A percentile compares a stretch with the other conserved stretches of the same genome.
Evolutionary conservation across 257 asterid species (phyloP).

Genomic region (Lavandula angustifolia): DNA sequence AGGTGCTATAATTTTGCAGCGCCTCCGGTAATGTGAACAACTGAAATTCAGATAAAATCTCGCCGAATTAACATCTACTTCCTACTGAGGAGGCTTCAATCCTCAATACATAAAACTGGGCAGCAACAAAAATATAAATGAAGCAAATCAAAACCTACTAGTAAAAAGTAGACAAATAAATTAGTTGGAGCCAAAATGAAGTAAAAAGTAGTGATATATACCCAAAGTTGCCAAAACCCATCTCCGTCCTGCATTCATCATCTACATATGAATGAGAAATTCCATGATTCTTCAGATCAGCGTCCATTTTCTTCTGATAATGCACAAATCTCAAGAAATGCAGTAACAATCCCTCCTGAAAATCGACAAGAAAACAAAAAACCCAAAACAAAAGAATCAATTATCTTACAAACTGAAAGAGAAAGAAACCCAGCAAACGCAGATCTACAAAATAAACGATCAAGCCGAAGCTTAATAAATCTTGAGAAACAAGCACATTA

Average conservation of each 20-base stretch:
- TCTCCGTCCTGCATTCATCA: slow-evolving; percentile 32
- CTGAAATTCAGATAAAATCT: slow-evolving; percentile 34
- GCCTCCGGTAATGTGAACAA: slow-evolving; percentile 67
- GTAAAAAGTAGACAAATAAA: background rate
- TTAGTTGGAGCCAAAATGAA: background rate
- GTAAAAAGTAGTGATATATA: slow-evolving; percentile 17
- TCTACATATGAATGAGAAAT: slow-evolving; percentile 23
- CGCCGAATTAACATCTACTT: background rate
- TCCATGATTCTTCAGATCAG: slow-evolving; percentile 29
- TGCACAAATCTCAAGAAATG: background rate
- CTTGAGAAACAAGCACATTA: slow-evolving; percentile 15
- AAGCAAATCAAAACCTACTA: background rate
- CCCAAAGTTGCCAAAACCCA: slow-evolving; percentile 52
- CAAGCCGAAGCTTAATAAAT: slow-evolving; percentile 20
- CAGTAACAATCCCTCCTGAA: slow-evolving; percentile 29
- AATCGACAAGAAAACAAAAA: slow-evolving; percentile 9
- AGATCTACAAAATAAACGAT: slow-evolving; percentile 12
- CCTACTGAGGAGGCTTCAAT: background rate
- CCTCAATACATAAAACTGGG: background rate
- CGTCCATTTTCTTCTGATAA: slow-evolving; percentile 35
- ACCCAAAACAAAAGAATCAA: background rate
- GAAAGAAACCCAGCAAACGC: background rate
- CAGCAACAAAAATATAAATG: background rate
- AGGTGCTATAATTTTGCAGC: slow-evolving; percentile 71
- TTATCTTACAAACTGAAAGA: background rate